phyloP scores from a whole-genome alignment of 768 basidiomycete species.

The Coprinellus micaceus region DNA sequence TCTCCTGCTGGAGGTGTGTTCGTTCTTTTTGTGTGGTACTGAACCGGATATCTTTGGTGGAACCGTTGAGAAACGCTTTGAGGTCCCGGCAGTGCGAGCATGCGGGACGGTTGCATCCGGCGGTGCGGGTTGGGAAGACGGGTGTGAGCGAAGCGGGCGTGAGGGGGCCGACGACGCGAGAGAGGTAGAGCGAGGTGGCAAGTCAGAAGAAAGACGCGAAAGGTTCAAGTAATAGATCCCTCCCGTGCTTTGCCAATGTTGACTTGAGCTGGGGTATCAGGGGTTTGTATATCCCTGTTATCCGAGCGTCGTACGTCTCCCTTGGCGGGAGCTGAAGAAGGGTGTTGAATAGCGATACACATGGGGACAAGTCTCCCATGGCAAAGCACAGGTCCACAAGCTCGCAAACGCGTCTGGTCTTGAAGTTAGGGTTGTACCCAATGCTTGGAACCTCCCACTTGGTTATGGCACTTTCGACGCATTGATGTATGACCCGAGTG shows the following conservation, averaged over 20 bases:
- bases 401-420: background rate
- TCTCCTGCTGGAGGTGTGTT: background rate
- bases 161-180: background rate
- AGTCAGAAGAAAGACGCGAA: background rate
- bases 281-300: background rate
- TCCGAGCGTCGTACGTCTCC: background rate
- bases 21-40: background rate
- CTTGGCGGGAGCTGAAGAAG: background rate
- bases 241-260: background rate
- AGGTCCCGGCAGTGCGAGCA: background rate
- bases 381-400: background rate
- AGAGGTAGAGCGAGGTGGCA: background rate
- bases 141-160: background rate
- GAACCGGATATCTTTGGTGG: background rate
- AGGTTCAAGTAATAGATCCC: background rate
- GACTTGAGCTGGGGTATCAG: background rate
- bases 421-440: background rate
- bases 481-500: background rate
- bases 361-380: background rate
- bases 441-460: background rate
- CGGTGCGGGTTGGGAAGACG: background rate
- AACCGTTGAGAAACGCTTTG: background rate
- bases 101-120: background rate
- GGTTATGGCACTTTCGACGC: background rate
- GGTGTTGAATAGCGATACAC: background rate